A percentile compares a stretch with the other conserved stretches of the same genome.
phyloP scores from a whole-genome alignment of 1,284 basidiomycete species.

The Tilletia caries region DNA sequence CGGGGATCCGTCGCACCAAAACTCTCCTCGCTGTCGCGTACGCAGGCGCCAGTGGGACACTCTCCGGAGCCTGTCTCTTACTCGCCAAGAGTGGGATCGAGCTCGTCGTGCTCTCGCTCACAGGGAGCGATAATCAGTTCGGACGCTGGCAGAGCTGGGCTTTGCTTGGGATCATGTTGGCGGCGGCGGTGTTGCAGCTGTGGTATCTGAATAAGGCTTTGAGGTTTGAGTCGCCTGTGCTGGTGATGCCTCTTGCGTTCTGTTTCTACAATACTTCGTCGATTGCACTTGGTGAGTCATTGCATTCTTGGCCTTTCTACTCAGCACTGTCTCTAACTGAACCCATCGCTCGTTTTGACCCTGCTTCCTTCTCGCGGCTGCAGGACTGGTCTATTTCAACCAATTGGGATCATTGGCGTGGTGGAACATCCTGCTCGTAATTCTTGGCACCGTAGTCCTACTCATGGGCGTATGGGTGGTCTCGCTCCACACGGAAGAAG shows the following conservation, averaged over 20 bases:
- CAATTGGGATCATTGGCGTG: slow-evolving; percentile 73
- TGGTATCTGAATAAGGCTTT: slow-evolving; percentile 91
- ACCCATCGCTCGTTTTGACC: not conserved
- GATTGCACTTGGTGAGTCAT: slow-evolving; percentile 38
- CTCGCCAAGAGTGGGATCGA: slow-evolving; percentile 94
- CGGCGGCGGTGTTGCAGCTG: slow-evolving; percentile 71
- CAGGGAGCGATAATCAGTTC: slow-evolving; percentile 73
- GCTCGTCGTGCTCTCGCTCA: slow-evolving; percentile 74
- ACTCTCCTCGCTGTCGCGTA: slow-evolving; percentile 78
- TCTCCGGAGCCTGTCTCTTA: slow-evolving; percentile 86
- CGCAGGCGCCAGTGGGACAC: slow-evolving; percentile 82
- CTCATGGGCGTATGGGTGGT: slow-evolving; percentile 88
- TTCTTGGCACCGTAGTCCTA: slow-evolving; percentile 73
- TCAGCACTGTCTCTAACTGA: not conserved
- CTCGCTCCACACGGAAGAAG: slow-evolving; percentile 49
- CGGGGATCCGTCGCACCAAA: slow-evolving; percentile 57
- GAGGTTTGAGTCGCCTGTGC: slow-evolving; percentile 68
- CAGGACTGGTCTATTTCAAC: slow-evolving; percentile 76
- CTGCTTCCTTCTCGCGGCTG: too few relatives aligned
- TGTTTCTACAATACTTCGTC: slow-evolving; percentile 93
- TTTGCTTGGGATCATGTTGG: slow-evolving; percentile 67
- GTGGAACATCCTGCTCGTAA: slow-evolving; percentile 70
- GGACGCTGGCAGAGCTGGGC: slow-evolving; percentile 74
- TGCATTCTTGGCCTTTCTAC: not conserved
- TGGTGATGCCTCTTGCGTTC: slow-evolving; percentile 90